phyloP scores from a whole-genome alignment of 2,329 filamentous ascomycete species.

The Monosporascus sp. region DNA sequence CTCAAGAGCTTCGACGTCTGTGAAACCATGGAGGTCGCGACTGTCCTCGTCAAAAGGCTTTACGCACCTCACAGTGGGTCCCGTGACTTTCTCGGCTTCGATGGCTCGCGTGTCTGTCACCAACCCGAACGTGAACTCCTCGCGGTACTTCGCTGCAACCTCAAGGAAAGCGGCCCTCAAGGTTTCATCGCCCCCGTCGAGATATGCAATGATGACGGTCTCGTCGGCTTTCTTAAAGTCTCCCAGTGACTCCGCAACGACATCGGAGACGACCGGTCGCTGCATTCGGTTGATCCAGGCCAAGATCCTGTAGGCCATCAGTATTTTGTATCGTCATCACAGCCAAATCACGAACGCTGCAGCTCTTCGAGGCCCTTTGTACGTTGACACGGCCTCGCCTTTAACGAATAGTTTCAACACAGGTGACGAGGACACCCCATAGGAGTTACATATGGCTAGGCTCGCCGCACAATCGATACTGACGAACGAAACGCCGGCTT shows the following conservation, averaged over 20 bases:
- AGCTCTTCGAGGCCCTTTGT: conserved; percentile 16
- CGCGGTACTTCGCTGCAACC: conserved; percentile 20
- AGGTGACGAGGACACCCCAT: conserved; percentile 7
- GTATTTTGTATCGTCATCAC: background rate
- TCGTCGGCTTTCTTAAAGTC: conserved; percentile 26
- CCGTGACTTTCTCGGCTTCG: conserved; percentile 8
- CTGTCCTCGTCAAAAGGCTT: conserved; percentile 23
- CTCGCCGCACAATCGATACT: conserved; percentile 16
- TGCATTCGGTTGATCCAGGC: conserved; percentile 19
- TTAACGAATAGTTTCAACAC: conserved; percentile 11
- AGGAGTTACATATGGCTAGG: conserved; percentile 4
- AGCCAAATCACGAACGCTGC: conserved; percentile 12
- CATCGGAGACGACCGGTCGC: conserved; percentile 20
- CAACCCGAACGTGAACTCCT: conserved; percentile 31
- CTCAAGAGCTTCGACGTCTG: conserved; percentile 17
- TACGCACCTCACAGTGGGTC: conserved; percentile 24
- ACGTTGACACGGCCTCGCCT: conserved; percentile 9
- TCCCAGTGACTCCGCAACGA: conserved; percentile 13
- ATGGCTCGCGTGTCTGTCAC: conserved; percentile 10
- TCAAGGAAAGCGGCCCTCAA: conserved; percentile 15
- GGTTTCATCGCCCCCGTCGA: conserved; percentile 13
- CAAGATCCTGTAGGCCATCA: conserved; percentile 8
- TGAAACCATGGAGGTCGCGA: conserved; percentile 8
- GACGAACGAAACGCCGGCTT: conserved; percentile 7
- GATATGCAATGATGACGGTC: conserved; percentile 26